phyloP scores from a whole-genome alignment of 768 basidiomycete species.

The Boletales sp. region DNA sequence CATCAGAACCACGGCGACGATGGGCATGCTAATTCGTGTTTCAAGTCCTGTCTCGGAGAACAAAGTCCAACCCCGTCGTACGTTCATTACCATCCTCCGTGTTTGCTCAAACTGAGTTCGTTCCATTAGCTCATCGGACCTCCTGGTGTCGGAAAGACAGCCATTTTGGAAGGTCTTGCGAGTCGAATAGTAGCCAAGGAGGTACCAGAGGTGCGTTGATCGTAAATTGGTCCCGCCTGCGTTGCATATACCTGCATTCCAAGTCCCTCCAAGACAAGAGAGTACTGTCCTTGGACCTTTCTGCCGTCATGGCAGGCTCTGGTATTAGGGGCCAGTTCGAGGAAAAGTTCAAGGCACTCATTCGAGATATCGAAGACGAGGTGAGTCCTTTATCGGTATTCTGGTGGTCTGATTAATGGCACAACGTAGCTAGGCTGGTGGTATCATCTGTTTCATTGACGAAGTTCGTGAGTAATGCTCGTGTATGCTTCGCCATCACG shows the following conservation, averaged over 20 bases:
- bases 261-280: slow-evolving; percentile 84
- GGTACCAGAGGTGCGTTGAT: slow-evolving; percentile 72
- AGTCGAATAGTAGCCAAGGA: slow-evolving; percentile 84
- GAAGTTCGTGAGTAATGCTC: slow-evolving; percentile 74
- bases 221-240: not conserved
- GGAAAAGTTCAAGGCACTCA: slow-evolving; percentile 86
- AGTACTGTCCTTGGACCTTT: slow-evolving; percentile 83
- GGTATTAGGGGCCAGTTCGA: slow-evolving; percentile 92
- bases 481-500: not conserved
- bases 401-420: slow-evolving; percentile 15
- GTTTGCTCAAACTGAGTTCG: too few species aligned
- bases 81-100: slow-evolving; percentile 16
- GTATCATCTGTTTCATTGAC: slow-evolving; percentile 91
- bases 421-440: slow-evolving; percentile 49
- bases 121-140: slow-evolving; percentile 65
- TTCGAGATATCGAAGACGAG: slow-evolving; percentile 89
- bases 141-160: slow-evolving; percentile 91
- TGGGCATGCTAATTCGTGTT: not conserved
- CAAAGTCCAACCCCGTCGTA: slow-evolving; percentile 90
- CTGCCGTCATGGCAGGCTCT: slow-evolving; percentile 83
- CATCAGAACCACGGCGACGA: not conserved
- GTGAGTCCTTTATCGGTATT: slow-evolving; percentile 34
- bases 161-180: slow-evolving; percentile 87
- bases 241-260: not conserved
- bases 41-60: slow-evolving; percentile 77